Base-by-base conservation (phyloP, 805 yeast species). In the Sugiyamaella floridensis region DNA sequence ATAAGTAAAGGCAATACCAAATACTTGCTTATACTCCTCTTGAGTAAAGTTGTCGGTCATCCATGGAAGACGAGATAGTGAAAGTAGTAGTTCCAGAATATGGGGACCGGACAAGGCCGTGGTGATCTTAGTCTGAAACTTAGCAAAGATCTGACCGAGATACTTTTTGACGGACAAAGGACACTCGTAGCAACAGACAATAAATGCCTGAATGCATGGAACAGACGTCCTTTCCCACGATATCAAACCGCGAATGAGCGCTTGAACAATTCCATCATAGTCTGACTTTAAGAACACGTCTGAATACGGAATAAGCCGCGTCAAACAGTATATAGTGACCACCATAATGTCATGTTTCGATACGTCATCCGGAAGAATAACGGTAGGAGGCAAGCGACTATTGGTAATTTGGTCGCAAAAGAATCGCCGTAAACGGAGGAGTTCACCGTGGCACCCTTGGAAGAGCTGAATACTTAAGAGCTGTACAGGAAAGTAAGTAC, bases 171-270 rank as follows among this genome's bases (percentile, higher is more conserved):
- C 75, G 0, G 92, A 80, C 10, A 75, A 64, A 0, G 96, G 95
- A 34, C 86, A 74, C 63, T 87, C 96, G 64, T 85, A 88, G 63
- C 95, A 85, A 59, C 92, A 85, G 2, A 85, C 75, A 4, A 85
- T 81, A 53, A 90, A 70, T 43, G 84, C 82, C 59, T 88, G 89
- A 28, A 89, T 78, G 58, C 89, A 80, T 2, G 95, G 89, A 37
- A 83, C 78, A 0, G 89, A 86, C 0, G 95, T 81, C 55, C 79
- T 80, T 55, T 88, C 89, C 87, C 90, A 85, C 0, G 89, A 81
- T 1, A 81, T 52, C 14, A 61, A 52, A 18, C 86, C 86, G 46
- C 75, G 69, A 8, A 83, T 71, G 32, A 83, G 71, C 0, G 87
- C 74, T 50, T 74, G 75, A 16, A 85, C 74, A 20, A 85, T 71